Percentiles rank a stretch among this genome's conserved stretches.
Evolutionary conservation across 108 stramenopile species (phyloP).

Genomic region (Schizochytrium sp.): DNA sequence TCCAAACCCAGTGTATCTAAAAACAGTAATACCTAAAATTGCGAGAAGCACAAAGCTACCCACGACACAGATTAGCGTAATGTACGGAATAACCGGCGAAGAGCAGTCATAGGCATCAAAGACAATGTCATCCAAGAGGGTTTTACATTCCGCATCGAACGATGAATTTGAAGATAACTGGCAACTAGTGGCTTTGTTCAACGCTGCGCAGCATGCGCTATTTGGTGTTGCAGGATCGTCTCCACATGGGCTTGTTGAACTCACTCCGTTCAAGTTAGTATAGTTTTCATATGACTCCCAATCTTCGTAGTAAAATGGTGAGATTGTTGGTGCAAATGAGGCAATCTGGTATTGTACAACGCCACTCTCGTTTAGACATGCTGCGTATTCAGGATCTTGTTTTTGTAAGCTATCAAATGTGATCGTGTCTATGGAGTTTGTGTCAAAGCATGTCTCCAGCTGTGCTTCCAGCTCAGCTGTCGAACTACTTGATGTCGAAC

Average conservation of each 20-base stretch:
- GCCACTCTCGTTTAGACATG: slow-evolving; percentile 32
- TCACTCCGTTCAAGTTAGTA: neutral
- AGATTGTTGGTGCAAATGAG: neutral
- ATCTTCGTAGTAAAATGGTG: neutral
- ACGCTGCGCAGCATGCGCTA: neutral
- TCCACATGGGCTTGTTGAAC: slow-evolving; percentile 22
- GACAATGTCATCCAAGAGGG: slow-evolving; percentile 17
- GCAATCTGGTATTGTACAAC: neutral
- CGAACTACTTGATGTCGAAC: no score
- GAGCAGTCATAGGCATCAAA: slow-evolving; percentile 24
- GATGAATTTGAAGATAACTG: neutral
- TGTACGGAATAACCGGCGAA: neutral
- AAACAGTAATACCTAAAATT: neutral
- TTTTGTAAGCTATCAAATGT: slow-evolving; percentile 16
- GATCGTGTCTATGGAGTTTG: neutral
- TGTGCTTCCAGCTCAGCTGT: neutral
- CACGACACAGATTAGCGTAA: neutral
- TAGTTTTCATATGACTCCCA: neutral
- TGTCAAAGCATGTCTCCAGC: slow-evolving; percentile 57
- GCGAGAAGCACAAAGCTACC: neutral
- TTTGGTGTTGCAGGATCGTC: neutral
- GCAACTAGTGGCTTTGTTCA: slow-evolving; percentile 3
- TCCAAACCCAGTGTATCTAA: neutral
- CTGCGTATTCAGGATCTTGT: neutral
- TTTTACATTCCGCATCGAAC: neutral